Evolutionary conservation across 2,329 filamentous ascomycete genomes (phyloP).

Genomic region (Phialocephala subalpina): DNA sequence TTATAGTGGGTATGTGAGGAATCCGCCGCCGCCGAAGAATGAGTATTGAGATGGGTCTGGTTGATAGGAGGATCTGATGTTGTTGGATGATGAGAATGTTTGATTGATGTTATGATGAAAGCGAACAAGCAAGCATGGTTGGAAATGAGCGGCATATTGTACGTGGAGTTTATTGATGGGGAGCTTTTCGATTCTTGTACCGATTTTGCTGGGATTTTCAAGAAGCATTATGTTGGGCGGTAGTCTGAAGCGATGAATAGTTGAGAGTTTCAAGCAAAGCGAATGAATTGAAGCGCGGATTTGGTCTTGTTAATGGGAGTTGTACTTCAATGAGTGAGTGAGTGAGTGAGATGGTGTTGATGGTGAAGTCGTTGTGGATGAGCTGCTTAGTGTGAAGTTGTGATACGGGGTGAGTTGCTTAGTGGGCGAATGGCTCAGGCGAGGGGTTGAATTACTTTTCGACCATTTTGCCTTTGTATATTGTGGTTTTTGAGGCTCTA

Average conservation of each 20-base stretch:
- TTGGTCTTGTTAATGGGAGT: no score
- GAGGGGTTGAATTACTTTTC: no score
- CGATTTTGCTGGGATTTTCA: not conserved
- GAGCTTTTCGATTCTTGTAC: slow-evolving; percentile 6
- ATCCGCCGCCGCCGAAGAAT: slow-evolving; percentile 22
- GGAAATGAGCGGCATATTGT: not conserved
- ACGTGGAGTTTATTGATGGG: not conserved
- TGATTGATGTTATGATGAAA: not conserved
- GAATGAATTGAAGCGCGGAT: no score
- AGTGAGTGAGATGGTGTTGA: no score
- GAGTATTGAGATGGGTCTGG: not conserved
- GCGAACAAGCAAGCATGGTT: slow-evolving; percentile 1
- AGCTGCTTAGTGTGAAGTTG: no score
- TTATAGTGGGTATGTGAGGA: slow-evolving; percentile 35
- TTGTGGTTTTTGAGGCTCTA: no score
- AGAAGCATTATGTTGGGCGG: not conserved
- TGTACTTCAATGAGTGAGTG: no score
- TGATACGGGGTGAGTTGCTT: no score
- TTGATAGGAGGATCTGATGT: not conserved
- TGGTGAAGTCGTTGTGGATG: no score
- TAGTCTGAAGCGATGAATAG: not conserved
- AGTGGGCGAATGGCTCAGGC: no score
- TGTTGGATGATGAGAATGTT: not conserved
- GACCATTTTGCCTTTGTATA: no score
- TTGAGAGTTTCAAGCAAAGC: not conserved